Evolutionary conservation across 2,329 filamentous ascomycete species (phyloP).

Genomic region (Graphiopsis chlorocephala): DNA sequence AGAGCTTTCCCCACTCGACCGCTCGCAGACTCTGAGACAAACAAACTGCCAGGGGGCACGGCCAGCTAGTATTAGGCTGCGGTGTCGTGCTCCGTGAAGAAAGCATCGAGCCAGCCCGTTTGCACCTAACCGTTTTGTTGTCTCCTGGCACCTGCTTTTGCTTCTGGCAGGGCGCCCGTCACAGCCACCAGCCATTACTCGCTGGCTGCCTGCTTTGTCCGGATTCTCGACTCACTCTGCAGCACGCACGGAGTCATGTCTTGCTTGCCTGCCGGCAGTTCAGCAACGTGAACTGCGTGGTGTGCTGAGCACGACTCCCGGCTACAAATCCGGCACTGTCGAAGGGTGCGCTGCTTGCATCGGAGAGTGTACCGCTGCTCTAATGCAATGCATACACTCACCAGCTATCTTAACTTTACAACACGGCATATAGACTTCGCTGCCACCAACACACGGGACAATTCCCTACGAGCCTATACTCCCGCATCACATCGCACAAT

Average conservation of each 20-base stretch:
- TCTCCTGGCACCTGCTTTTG: neutral
- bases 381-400: neutral
- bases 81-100: neutral
- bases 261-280: neutral
- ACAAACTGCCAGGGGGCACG: neutral
- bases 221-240: neutral
- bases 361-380: neutral
- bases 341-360: neutral
- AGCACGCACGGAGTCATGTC: neutral
- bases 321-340: neutral
- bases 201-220: neutral
- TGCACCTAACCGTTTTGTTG: neutral
- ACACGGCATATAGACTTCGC: neutral
- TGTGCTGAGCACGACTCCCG: neutral
- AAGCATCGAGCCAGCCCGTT: neutral
- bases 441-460: neutral
- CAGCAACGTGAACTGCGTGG: neutral
- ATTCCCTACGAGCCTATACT: neutral
- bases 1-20: neutral
- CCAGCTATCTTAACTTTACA: neutral
- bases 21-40: neutral
- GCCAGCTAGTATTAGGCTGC: neutral
- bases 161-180: neutral
- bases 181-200: neutral
- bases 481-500: neutral